These are phyloP conservation scores for Raddia distichophylla DNA, from an alignment of 176 grass and related monocot species.

Conservation along the genomic window DNA sequence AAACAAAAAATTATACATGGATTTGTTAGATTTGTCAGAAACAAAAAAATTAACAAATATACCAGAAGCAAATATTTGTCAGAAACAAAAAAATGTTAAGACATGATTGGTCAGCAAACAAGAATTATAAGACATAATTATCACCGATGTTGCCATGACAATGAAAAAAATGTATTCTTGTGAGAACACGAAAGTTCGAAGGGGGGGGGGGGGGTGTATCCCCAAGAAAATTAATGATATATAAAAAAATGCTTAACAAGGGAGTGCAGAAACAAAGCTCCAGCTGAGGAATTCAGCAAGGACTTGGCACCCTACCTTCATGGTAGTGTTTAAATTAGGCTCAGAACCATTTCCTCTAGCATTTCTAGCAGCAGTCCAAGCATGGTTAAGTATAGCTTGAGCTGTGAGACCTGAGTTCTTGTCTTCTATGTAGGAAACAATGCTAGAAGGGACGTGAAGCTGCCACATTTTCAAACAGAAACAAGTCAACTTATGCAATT, in stretches of 20 bases:
- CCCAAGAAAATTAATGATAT: background rate
- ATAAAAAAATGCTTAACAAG: background rate
- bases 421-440: slow-evolving; percentile 68
- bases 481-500: background rate
- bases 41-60: no score
- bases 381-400: slow-evolving; percentile 75
- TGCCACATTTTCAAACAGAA: slow-evolving; percentile 42
- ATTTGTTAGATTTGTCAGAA: no score
- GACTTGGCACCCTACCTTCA: slow-evolving; percentile 38
- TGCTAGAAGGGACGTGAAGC: slow-evolving; percentile 77
- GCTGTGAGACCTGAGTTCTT: slow-evolving; percentile 68
- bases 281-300: background rate
- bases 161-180: background rate
- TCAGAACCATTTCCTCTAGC: slow-evolving; percentile 47
- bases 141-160: background rate
- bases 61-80: background rate
- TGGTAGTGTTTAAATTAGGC: slow-evolving; percentile 51
- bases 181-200: background rate
- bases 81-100: background rate
- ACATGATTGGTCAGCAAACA: no score
- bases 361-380: slow-evolving; percentile 56
- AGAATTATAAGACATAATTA: no score
- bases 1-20: no score
- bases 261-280: background rate
- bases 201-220: background rate